Base-by-base conservation (phyloP, 2,329 filamentous ascomycete species). In the Trichoderma breve region DNA sequence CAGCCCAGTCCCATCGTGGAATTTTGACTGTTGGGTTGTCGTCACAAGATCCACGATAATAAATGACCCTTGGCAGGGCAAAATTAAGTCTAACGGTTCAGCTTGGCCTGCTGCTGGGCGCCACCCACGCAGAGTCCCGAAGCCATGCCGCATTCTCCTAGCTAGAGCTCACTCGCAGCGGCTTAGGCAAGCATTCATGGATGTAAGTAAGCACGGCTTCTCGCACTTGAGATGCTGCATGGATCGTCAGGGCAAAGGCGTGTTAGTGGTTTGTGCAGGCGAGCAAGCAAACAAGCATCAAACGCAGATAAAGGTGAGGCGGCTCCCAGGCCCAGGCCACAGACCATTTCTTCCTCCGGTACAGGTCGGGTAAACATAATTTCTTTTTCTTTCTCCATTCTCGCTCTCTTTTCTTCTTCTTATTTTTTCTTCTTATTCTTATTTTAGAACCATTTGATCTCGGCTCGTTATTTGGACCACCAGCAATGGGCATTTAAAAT, bases 241-340 rank as follows among this genome's bases (percentile, higher is more conserved):
- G 66, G 66, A 58, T 61, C 43, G 24, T 51, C 21, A 47, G 34
- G 65, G 30, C 53, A 32, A 14, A 32, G 47, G 34, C 65, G 30
- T 9, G 36, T 47, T 64, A 47, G 61, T 14, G 43, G 62, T 53
- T 53, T 65, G 43, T 39, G 43, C 28, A 32, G 34, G 65, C 53
- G 15, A 21, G 34, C 63, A 26, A 26, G 18, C 53, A 47, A 60
- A 32, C 62, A 65, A n/a, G 63, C 65, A 8, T 69, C 28, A 60
- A 34, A 69, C 66, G 55, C 55, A 69, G 66, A 69, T 69, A 69
- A 69, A 69, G 55, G 18, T 21, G 24, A 34, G 55, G n/a, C 36
- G 36, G 66, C 32, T 69, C 66, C 66, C 66, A 51, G 55, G 39
- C 34, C 39, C 39, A 66, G 66, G 57, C 34, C 66, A 69, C 55